Evolutionary conservation across 495 filamentous ascomycete species (phyloP), one percentile per base, ranked within the genome.

Genomic region (Choiromyces venosus): DNA sequence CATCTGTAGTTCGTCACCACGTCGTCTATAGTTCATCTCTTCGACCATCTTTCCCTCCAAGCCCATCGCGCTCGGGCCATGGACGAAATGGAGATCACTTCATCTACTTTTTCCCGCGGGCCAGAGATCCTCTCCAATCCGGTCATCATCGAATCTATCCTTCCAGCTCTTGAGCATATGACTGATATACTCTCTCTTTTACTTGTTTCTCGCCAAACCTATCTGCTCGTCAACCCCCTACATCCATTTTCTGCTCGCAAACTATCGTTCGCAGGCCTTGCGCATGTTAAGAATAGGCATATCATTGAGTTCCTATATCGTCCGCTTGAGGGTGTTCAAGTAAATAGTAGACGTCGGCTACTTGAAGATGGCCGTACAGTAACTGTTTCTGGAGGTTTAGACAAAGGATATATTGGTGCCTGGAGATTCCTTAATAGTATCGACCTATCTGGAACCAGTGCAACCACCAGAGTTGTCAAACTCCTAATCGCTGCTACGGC

Each of bases 61-160:
- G 75, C 10, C 52, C 25, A 61, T 33, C 52, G 12, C 25, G 52
- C 25, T 29, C 14, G 52, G 52, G 25, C 52, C 52, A 61, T 61
- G 52, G 52, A 61, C 52, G 52, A 61, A 33, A 61, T 61, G 52
- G 52, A 61, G 25, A 61, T 33, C 12, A n/a, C 52, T 70, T 74
- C 75, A 40, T 74, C 75, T 65, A 56, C 74, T 37, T 66, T 66
- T 37, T 76, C 73, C 64, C 76, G 74, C 37, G 78, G 78, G 18
- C 78, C 73, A 19, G 74, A 81, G 35, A 80, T 80, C 19, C 78
- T 80, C 56, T 74, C 74, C 37, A 80, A 80, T 71, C 74, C 74
- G 37, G 74, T 80, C 19, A 76, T 80, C 42, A 69, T 80, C 25
- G 78, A 80, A 65, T 80, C 78, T 10, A 80, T 80, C 44, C 74